Evolutionary conservation across 495 filamentous ascomycete species (phyloP), one percentile per base, ranked within the genome.

Genomic region (Astrocystis sublimbata): DNA sequence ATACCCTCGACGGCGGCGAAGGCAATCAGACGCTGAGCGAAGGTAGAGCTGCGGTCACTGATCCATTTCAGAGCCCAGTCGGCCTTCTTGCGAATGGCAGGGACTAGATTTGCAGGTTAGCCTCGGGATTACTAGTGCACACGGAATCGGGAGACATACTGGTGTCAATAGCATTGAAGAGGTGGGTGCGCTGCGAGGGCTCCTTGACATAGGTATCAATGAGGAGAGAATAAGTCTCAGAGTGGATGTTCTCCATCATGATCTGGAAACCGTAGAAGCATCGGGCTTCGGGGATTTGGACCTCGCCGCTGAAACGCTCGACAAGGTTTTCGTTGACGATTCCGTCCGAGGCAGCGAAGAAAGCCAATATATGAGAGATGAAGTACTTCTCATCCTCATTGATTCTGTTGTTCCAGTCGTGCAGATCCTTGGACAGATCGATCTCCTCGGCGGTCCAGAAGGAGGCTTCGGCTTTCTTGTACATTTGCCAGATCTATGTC

Each of bases 201-300:
- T 98, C 94, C 83, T 96, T 97, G 83, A 98, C 96, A 80, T 99
- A 99, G 63, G 96, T 99, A 72, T 99, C 94, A 75, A 99, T 99
- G 67, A 99, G 88, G 13, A 99, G 87, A 35, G 93, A 97, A 86
- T 99, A 99, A 49, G 94, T 99, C 80, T 99, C 94, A 28, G 94
- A 96, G 86, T 99, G 94, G 71, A 99, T 97, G 82, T 99, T 99
- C 86, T 99, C 94, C 91, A 99, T 98, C 94, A 99, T 99, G 83
- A 99, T 99, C 81, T 99, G 94, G 86, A 99, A 99, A 66, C 94
- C 94, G 76, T 98, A 98, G 86, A 98, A 98, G 88, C 94, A 98
- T 75, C 94, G 92, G 58, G 94, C 94, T 81, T 98, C 94, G 35
- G 94, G 93, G 64, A 96, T 87, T 81, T 98, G 94, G 28, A 98